Evolutionary conservation across 768 basidiomycete species (phyloP).

Genomic region (Suillus plorans): DNA sequence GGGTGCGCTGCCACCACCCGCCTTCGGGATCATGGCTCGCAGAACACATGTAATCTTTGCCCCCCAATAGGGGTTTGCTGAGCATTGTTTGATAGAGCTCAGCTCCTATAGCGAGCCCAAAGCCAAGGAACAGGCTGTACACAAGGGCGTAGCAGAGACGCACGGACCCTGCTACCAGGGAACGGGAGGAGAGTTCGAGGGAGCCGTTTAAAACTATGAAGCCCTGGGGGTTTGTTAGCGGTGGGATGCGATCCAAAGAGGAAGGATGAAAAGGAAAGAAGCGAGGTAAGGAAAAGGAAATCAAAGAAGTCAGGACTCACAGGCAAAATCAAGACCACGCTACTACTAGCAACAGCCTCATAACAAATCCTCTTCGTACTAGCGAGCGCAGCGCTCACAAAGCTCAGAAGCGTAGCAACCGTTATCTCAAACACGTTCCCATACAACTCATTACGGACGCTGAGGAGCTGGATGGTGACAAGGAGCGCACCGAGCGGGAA

Average conservation of each 20-base stretch:
- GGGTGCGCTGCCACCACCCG: conserved; percentile 75
- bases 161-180: conserved; percentile 83
- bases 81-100: conserved; percentile 64
- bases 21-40: conserved; percentile 53
- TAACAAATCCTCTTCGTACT: conserved; percentile 74
- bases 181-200: conserved; percentile 77
- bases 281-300: background rate
- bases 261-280: background rate
- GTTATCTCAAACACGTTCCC: conserved; percentile 83
- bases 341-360: conserved; percentile 73
- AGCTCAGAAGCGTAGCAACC: conserved; percentile 76
- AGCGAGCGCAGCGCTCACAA: conserved; percentile 73
- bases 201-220: conserved; percentile 72
- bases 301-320: conserved; percentile 38
- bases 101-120: conserved; percentile 81
- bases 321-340: conserved; percentile 79
- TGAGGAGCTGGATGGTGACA: conserved; percentile 69
- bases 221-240: conserved; percentile 33
- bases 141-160: conserved; percentile 76
- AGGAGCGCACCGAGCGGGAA: conserved; percentile 79
- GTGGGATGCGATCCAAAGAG: background rate
- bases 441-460: conserved; percentile 75
- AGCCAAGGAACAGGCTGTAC: conserved; percentile 77
- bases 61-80: conserved; percentile 41
- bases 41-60: conserved; percentile 61